A percentile compares a stretch with the other conserved stretches of the same genome.
Evolutionary conservation across 495 filamentous ascomycete genomes (phyloP).

Genomic region (Podospora pseudopauciseta): DNA sequence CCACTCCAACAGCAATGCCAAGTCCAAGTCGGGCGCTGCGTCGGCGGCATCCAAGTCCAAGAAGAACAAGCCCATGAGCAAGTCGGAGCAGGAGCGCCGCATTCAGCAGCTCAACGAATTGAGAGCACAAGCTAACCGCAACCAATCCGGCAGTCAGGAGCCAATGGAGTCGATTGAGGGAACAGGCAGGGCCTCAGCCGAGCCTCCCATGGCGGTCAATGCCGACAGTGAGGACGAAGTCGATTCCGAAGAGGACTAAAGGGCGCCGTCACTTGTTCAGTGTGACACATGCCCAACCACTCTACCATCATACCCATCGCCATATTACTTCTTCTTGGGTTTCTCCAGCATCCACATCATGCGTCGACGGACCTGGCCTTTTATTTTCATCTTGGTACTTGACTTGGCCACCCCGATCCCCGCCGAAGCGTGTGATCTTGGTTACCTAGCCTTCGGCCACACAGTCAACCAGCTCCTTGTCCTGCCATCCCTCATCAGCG

Average conservation of each 20-base stretch:
- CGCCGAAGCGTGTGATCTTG: not conserved
- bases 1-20: conserved; percentile 27
- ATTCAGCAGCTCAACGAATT: conserved; percentile 73
- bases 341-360: not conserved
- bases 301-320: not conserved
- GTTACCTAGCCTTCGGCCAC: not conserved
- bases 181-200: conserved; percentile 22
- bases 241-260: conserved; percentile 38
- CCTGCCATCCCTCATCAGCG: not conserved
- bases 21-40: conserved; percentile 35
- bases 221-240: conserved; percentile 37
- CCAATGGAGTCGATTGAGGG: conserved; percentile 42
- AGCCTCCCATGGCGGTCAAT: conserved; percentile 16
- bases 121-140: conserved; percentile 44
- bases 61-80: conserved; percentile 99
- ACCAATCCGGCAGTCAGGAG: conserved; percentile 47
- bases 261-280: not conserved
- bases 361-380: not conserved
- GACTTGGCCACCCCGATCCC: not conserved
- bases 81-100: conserved; percentile 82
- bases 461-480: not conserved
- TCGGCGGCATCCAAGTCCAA: conserved; percentile 64
- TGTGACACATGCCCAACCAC: not conserved
- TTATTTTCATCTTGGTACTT: not conserved
- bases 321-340: not conserved